phyloP scores from a whole-genome alignment of 2,329 filamentous ascomycete genomes.

The Aureobasidium melanogenum region DNA sequence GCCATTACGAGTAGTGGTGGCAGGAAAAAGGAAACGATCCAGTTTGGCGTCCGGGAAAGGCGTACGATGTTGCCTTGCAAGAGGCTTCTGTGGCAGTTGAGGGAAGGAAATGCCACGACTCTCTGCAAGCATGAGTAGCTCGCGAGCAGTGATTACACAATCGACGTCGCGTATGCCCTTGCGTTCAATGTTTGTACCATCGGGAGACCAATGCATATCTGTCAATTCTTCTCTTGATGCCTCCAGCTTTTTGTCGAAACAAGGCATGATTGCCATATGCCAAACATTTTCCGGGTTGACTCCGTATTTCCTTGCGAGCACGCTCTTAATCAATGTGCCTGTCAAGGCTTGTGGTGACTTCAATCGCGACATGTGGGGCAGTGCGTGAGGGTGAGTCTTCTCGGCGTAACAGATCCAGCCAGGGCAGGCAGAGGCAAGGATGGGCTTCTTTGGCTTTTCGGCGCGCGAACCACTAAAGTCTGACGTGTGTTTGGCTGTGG shows the following conservation, averaged over 20 bases:
- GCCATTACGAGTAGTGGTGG: slow-evolving; percentile 24
- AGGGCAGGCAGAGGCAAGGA: slow-evolving; percentile 83
- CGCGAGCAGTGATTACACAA: slow-evolving; percentile 94
- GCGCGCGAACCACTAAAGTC: slow-evolving; percentile 16
- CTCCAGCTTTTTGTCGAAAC: slow-evolving; percentile 98
- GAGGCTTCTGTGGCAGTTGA: slow-evolving; percentile 51
- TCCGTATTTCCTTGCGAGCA: slow-evolving; percentile 61
- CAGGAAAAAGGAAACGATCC: slow-evolving; percentile 65
- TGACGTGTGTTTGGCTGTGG: slow-evolving; percentile 24
- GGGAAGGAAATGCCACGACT: slow-evolving; percentile 72
- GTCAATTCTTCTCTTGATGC: slow-evolving; percentile 90
- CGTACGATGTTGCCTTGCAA: slow-evolving; percentile 37
- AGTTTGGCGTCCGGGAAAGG: slow-evolving; percentile 67
- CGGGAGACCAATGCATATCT: slow-evolving; percentile 59
- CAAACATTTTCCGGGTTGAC: slow-evolving; percentile 75
- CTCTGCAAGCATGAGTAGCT: slow-evolving; percentile 81
- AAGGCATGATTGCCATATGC: slow-evolving; percentile 95
- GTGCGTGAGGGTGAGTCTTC: slow-evolving; percentile 89
- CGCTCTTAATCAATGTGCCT: slow-evolving; percentile 82
- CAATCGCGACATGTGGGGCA: slow-evolving; percentile 80
- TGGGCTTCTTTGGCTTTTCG: slow-evolving; percentile 49
- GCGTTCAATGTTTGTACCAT: slow-evolving; percentile 25
- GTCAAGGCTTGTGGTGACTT: slow-evolving; percentile 92
- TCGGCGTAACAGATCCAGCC: slow-evolving; percentile 99
- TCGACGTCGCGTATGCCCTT: slow-evolving; percentile 76